A percentile compares a stretch with the other conserved stretches of the same genome.
phyloP scores from a whole-genome alignment of 2,329 filamentous ascomycete genomes.

The Domatiomyces catenatus region DNA sequence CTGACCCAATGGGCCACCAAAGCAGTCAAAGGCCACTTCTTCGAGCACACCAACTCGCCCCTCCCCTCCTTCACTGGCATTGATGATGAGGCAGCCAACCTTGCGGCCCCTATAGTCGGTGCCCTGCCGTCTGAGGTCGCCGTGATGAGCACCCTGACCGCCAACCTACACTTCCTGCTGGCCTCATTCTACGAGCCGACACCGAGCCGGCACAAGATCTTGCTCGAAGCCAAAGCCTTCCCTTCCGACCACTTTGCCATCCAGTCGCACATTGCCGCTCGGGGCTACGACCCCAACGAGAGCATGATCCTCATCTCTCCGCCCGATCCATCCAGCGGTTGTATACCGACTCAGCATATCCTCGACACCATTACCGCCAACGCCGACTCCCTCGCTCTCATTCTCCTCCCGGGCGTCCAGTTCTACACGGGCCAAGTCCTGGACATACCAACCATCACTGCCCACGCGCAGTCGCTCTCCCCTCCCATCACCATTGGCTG shows the following conservation, averaged over 20 bases:
- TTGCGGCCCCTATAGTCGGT: constrained; percentile 61
- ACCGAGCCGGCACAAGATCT: constrained; percentile 52
- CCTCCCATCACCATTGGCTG: constrained; percentile 63
- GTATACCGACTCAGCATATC: constrained; percentile 56
- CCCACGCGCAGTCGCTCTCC: constrained; percentile 33
- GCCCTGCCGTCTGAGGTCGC: constrained; percentile 59
- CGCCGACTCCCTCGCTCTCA: constrained; percentile 54
- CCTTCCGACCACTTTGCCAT: constrained; percentile 78
- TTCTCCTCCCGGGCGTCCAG: constrained; percentile 75
- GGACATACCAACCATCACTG: constrained; percentile 70
- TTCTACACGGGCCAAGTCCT: constrained; percentile 86
- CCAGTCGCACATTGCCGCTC: constrained; percentile 61
- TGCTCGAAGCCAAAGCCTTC: constrained; percentile 81
- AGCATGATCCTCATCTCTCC: constrained; percentile 63
- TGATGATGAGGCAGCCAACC: constrained; percentile 55
- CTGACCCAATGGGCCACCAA: constrained; percentile 72
- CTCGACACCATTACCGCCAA: constrained; percentile 59
- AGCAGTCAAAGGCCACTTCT: constrained; percentile 74
- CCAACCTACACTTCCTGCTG: constrained; percentile 68
- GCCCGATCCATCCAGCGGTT: constrained; percentile 31
- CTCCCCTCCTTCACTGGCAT: constrained; percentile 62
- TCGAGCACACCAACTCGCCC: constrained; percentile 48
- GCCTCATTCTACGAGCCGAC: constrained; percentile 68
- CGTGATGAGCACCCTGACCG: constrained; percentile 75
- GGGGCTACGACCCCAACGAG: constrained; percentile 49